phyloP scores from a whole-genome alignment of 495 filamentous ascomycete species.

The Aspergillus ellipticus region DNA sequence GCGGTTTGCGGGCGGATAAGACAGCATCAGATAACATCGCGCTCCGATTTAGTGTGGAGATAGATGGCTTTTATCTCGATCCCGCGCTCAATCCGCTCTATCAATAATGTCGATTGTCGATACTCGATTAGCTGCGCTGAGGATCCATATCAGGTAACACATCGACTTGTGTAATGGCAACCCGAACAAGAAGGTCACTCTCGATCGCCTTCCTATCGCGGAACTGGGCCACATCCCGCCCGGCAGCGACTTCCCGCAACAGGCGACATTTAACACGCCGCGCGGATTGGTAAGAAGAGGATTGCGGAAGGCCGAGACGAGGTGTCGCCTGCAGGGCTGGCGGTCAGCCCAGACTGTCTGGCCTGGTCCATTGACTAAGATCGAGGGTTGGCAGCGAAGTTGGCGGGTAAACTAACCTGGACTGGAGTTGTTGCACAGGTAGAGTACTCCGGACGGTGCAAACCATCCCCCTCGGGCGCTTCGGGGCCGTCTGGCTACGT shows the following conservation, averaged over 20 bases:
- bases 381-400: not conserved
- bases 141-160: not conserved
- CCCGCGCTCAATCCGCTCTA: no score
- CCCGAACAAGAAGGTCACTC: not conserved
- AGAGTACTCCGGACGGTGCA: no score
- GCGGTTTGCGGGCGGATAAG: not conserved
- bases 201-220: not conserved
- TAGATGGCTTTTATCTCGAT: not conserved
- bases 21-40: not conserved
- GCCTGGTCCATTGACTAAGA: slow-evolving; percentile 17
- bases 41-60: not conserved
- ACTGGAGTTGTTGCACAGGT: not conserved
- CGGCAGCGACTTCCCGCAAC: not conserved
- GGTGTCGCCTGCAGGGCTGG: not conserved
- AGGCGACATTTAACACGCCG: slow-evolving; percentile 4
- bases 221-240: not conserved
- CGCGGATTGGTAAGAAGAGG: not conserved
- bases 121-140: no score
- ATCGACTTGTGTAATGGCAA: not conserved
- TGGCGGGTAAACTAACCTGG: not conserved
- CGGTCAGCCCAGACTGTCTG: not conserved
- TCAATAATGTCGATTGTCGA: no score
- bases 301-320: not conserved
- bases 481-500: not conserved
- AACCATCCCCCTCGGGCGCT: not conserved